Evolutionary conservation across 1,284 basidiomycete species (phyloP), one percentile per base, ranked within the genome.

Genomic region (Ganoderma resinaceum): DNA sequence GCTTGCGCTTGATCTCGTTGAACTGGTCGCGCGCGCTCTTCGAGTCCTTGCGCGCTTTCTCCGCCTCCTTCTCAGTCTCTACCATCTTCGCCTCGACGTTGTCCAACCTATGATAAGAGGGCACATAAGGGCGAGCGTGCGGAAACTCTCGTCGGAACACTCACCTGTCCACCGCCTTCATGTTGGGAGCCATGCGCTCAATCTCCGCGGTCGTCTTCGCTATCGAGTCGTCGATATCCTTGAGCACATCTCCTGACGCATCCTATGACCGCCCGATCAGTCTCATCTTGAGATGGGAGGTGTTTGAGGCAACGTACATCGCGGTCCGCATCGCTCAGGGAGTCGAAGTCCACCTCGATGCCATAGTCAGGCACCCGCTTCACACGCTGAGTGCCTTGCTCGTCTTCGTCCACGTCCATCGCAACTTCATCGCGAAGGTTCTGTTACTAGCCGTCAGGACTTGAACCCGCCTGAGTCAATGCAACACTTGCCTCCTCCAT

Each of bases 111-210:
- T 6, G 29, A 3, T 23, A 20, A 29, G 26, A 23, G 31, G 23
- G 3, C 16, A 37, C 14, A 14, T 43, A 37, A 40, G n/a, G 20
- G 11, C 9, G 23, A 12, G 18, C 14, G 14, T 1, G 29, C 59
- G 1, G 42, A 11, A 3, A 59, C 12, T 5, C 33, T 35, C 31
- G 29, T 23, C 0, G 26, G 2, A 8, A 6, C 7, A 63, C 88
- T 49, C 63, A 92, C 89, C 91, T 86, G 70, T 98, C 96, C 71
- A 97, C 93, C 0, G 97, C 96, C 79, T 98, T 98, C 88, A 98
- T 88, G 80, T 99, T 99, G 18, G 98, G 97, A 3, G 95, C 94
- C 91, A 99, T 94, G 64, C 90, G 89, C 76, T 99, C 97, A 65
- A 99, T 95, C 71, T 99, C 97, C 6, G 86, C 82, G 68, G 85